Base-by-base conservation (phyloP, 2,329 filamentous ascomycete genomes). In the Phialophora tarda region DNA sequence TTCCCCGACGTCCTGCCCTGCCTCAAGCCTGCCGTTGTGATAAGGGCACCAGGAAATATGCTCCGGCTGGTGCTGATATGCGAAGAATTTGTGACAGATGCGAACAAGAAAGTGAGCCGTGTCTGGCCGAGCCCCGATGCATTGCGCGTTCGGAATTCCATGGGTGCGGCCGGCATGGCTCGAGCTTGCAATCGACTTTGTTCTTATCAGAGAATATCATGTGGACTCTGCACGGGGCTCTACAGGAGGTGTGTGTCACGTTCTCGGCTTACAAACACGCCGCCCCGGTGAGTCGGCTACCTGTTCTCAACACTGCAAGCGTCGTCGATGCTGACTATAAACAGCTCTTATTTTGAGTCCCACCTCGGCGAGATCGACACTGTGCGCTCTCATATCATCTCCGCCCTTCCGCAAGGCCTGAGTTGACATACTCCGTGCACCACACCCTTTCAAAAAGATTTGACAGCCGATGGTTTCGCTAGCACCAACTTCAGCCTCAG, bases 391-490 rank as follows among this genome's bases (percentile, higher is more conserved):
- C 24, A 24, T 51, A 51, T 51, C 48, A 51, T 7, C 48, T 26
- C 48, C 48, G 48, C 48, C 6, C 4, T 51, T 26, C 7, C 24
- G 48, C 11, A 28, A 7, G 24, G 21, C 17, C 21, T 26, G 48
- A 7, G 17, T 17, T n/a, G 6, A 44, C 21, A 11, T 24, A 24
- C n/a, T n/a, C n/a, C 23, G 17, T 11, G 5, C 48, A 51, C 24
- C 23, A 51, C 48, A 51, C 48, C 48, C 48, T 51, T 28, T 51
- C 14, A 12, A 51, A 11, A 23, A 51, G 48, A 51, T 12, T 28
- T 26, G 48, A 51, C 21, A 14, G 48, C 11, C 23, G 10, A 23
- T 26, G 48, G 23, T 4, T 17, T 51, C 48, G 48, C 23, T 23
- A 12, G 21, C 10, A 21, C 21, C 12, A 12, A 28, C 48, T 51